Evolutionary conservation across 1,284 basidiomycete genomes (phyloP).

Genomic region (Apiotrichum sp.): DNA sequence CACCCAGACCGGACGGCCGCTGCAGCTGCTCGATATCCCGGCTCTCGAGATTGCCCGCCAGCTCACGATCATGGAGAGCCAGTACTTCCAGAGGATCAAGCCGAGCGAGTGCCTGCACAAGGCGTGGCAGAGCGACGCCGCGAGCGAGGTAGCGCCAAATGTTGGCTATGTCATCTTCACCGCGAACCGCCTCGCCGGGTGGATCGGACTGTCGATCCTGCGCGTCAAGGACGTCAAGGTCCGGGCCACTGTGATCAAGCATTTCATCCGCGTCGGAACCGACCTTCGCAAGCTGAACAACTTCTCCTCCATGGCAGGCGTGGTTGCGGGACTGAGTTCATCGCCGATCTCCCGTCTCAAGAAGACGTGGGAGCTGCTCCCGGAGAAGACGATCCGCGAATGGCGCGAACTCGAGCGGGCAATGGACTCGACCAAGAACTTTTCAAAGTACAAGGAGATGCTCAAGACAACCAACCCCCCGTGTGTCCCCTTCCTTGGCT

Average conservation of each 20-base stretch:
- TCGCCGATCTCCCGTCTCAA: conserved; percentile 87
- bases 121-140: conserved; percentile 31
- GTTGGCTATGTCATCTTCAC: conserved; percentile 80
- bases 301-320: conserved; percentile 95
- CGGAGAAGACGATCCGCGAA: conserved; percentile 44
- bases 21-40: conserved; percentile 51
- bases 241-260: conserved; percentile 74
- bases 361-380: conserved; percentile 66
- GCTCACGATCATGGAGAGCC: conserved; percentile 84
- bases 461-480: conserved; percentile 83
- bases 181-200: conserved; percentile 72
- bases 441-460: conserved; percentile 80
- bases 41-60: conserved; percentile 88
- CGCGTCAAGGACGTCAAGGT: conserved; percentile 73
- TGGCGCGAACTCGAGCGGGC: conserved; percentile 68
- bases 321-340: conserved; percentile 88
- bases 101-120: conserved; percentile 80
- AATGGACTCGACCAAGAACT: conserved; percentile 86
- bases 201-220: conserved; percentile 83
- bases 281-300: conserved; percentile 83
- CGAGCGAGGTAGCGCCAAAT: conserved; percentile 22
- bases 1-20: conserved; percentile 14
- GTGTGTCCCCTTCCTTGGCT: conserved; percentile 96
- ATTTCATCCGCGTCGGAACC: conserved; percentile 82
- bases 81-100: conserved; percentile 78